A percentile compares a stretch with the other conserved stretches of the same genome.
Conservation (phyloP, 2,329 filamentous ascomycete genomes). For the Aspergillus sp. region DNA sequence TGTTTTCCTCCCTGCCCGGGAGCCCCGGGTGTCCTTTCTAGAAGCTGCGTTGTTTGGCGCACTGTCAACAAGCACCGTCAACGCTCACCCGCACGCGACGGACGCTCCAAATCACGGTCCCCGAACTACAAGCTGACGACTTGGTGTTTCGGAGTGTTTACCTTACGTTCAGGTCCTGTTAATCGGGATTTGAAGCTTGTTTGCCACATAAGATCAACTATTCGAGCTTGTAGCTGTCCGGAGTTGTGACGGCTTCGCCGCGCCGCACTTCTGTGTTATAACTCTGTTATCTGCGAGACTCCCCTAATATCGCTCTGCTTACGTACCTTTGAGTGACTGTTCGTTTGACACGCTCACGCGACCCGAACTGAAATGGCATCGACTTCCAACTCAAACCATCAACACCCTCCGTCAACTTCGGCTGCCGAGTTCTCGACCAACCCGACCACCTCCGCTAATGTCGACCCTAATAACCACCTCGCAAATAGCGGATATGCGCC, state of each 20-base stretch:
- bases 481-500: constrained; percentile 35
- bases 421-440: constrained; percentile 31
- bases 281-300: background rate
- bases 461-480: constrained; percentile 35
- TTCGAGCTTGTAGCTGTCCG: background rate
- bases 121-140: background rate
- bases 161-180: too few relatives aligned
- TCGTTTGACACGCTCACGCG: background rate
- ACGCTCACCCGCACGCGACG: background rate
- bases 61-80: background rate
- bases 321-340: background rate
- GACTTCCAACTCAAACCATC: constrained; percentile 30
- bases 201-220: background rate
- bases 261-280: background rate
- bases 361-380: constrained; percentile 30
- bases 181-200: background rate
- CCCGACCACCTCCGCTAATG: constrained; percentile 28
- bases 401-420: constrained; percentile 32
- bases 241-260: background rate
- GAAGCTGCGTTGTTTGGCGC: background rate
- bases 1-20: constrained; percentile 6
- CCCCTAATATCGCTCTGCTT: background rate
- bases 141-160: background rate
- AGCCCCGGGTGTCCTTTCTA: background rate
- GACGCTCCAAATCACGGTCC: background rate